Base-by-base conservation (phyloP, 352 stramenopile genomes). In the Phytopythium cucurbitacearum region DNA sequence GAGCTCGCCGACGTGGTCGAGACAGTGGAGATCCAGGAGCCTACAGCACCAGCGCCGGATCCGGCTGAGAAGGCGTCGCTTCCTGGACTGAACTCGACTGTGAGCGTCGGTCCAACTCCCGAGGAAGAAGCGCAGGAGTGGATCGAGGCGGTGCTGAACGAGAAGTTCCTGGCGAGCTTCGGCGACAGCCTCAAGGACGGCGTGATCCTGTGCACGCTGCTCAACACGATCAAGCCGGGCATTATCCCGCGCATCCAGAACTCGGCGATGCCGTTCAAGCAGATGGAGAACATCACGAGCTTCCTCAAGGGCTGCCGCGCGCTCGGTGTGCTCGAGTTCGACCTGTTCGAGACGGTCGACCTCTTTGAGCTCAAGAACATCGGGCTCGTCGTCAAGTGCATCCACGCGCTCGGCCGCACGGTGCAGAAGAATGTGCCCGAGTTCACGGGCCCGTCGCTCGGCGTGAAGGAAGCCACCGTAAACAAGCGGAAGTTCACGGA, bases 271-370 rank as follows among this genome's bases (percentile, higher is more conserved):
- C 79, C 80, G 5, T 96, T 96, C 65, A 94, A 92, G 71, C 86
- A 94, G 57, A 96, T 96, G 86, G 87, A 97, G 57, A 97, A 97
- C 60, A 73, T 96, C 45, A 85, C 69, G 7, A 68, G 60, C 49
- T 97, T 96, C 51, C 58, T 97, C 21, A 80, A 76, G 15, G 85
- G 79, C 2, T 95, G 83, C 49, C 76, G 87, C n/a, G 58, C 57
- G 0, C 60, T 96, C 40, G 86, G 87, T n/a, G 89, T 96, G 12
- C 66, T 79, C 1, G 83, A 96, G 59, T 89, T 91, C 56, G 87
- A 95, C 59, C 62, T 96, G n/a, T 97, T 96, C 48, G 87, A 95
- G 64, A 96, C 89, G 1, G 80, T 96, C 10, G 89, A 96, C 42
- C 61, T 97, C 11, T 96, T 83, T 54, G 87, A 96, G 55, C 76